Conservation (phyloP, 2,329 filamentous ascomycete species). For the Didymella segeticola region DNA sequence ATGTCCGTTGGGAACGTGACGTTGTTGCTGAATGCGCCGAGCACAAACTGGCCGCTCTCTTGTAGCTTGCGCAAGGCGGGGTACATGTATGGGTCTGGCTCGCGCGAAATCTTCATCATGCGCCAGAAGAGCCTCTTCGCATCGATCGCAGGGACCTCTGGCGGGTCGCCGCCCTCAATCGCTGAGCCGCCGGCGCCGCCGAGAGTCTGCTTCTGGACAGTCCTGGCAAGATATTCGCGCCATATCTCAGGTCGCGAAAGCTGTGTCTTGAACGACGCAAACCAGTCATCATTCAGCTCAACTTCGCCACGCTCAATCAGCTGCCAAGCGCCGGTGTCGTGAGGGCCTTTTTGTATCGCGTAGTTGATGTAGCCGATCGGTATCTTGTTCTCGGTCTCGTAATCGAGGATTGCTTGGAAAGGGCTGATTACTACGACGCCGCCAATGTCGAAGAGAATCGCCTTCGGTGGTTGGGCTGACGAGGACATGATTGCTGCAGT, state of each 20-base stretch:
- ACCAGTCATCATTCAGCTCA: slow-evolving; percentile 76
- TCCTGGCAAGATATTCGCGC: slow-evolving; percentile 62
- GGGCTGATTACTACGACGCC: slow-evolving; percentile 95
- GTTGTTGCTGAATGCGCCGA: slow-evolving; percentile 90
- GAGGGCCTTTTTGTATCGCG: slow-evolving; percentile 79
- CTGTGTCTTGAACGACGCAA: slow-evolving; percentile 75
- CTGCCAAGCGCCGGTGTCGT: slow-evolving; percentile 81
- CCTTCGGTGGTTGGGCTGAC: slow-evolving; percentile 26
- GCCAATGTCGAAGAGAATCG: slow-evolving; percentile 87
- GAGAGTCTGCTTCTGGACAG: slow-evolving; percentile 24
- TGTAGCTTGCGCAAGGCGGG: slow-evolving; percentile 77
- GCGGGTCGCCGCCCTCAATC: slow-evolving; percentile 46
- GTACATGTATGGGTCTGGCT: slow-evolving; percentile 85
- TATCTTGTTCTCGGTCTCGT: slow-evolving; percentile 77
- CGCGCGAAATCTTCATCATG: slow-evolving; percentile 81
- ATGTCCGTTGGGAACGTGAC: slow-evolving; percentile 83
- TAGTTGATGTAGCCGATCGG: slow-evolving; percentile 91
- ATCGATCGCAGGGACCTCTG: slow-evolving; percentile 75
- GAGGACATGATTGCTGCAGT: slow-evolving; percentile 15
- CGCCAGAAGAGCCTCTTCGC: slow-evolving; percentile 82
- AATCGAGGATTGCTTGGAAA: slow-evolving; percentile 91
- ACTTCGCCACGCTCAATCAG: slow-evolving; percentile 85
- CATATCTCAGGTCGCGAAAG: slow-evolving; percentile 72
- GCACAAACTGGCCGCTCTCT: slow-evolving; percentile 45
- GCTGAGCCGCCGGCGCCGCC: slow-evolving; percentile 42